These are phyloP conservation scores for Penicillium griseofulvum DNA, from an alignment of 2,329 filamentous ascomycete species.

Conservation along the genomic window DNA sequence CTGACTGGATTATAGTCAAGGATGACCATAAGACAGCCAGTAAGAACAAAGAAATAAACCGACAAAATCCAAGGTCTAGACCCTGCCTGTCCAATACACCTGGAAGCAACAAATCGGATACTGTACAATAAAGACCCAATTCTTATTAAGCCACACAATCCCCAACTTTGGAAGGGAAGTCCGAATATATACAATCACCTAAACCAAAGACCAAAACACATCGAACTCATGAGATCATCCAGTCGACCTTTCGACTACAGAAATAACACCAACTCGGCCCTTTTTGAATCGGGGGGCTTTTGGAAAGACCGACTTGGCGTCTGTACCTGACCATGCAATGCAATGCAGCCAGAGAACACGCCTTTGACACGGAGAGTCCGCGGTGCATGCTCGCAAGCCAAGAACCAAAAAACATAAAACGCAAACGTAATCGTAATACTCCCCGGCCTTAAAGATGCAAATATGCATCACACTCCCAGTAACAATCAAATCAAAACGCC, in stretches of 20 bases:
- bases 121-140: constrained; percentile 2
- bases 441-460: constrained; percentile 14
- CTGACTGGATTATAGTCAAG: background rate
- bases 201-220: background rate
- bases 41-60: background rate
- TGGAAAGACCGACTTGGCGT: background rate
- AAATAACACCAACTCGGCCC: background rate
- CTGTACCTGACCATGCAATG: background rate
- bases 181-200: background rate
- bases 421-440: background rate
- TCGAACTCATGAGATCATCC: constrained; percentile 2
- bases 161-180: background rate
- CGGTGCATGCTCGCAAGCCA: constrained; percentile 8
- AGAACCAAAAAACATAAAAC: background rate
- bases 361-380: background rate
- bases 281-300: background rate
- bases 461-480: constrained; percentile 7
- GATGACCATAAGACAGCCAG: background rate
- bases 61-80: background rate
- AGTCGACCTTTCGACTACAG: background rate
- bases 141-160: background rate
- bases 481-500: constrained; percentile 14
- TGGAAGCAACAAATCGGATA: background rate
- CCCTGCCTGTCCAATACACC: background rate
- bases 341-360: background rate